Conservation (phyloP, 345 rosid genomes). For the Boechera divaricarpa region DNA sequence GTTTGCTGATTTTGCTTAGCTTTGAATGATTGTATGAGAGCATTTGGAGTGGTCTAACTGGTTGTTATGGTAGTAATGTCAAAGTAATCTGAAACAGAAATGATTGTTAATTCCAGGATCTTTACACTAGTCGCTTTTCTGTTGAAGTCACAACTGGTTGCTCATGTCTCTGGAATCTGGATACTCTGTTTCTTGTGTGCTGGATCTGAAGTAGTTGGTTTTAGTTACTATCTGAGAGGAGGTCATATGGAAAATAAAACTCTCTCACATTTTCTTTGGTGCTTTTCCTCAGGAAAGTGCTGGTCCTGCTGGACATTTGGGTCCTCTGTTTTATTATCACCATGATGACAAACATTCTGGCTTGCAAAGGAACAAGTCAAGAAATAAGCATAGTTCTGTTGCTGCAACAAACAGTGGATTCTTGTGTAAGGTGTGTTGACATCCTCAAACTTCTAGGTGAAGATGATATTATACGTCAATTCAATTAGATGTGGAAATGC, state of each 20-base stretch:
- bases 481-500: slow-evolving; percentile 10
- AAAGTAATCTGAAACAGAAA: not conserved
- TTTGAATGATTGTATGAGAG: not conserved
- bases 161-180: slow-evolving; percentile 5
- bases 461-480: slow-evolving; percentile 2
- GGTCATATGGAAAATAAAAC: not conserved
- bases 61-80: not conserved
- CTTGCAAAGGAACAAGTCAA: slow-evolving; percentile 15
- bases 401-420: slow-evolving; percentile 15
- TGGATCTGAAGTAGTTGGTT: slow-evolving; percentile 3
- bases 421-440: slow-evolving; percentile 37
- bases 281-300: slow-evolving; percentile 32
- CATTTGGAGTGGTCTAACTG: not conserved
- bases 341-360: slow-evolving; percentile 32
- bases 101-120: not conserved
- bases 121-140: not conserved
- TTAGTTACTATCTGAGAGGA: not conserved
- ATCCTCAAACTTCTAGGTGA: slow-evolving; percentile 12
- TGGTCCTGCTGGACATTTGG: slow-evolving; percentile 31
- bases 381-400: not conserved
- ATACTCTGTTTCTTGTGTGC: slow-evolving; percentile 25
- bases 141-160: slow-evolving; percentile 4
- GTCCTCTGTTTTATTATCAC: slow-evolving; percentile 35
- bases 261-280: slow-evolving; percentile 10
- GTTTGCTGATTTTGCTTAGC: not conserved